Conservation (phyloP, 2,329 filamentous ascomycete species). For the Zasmidium angulare region DNA sequence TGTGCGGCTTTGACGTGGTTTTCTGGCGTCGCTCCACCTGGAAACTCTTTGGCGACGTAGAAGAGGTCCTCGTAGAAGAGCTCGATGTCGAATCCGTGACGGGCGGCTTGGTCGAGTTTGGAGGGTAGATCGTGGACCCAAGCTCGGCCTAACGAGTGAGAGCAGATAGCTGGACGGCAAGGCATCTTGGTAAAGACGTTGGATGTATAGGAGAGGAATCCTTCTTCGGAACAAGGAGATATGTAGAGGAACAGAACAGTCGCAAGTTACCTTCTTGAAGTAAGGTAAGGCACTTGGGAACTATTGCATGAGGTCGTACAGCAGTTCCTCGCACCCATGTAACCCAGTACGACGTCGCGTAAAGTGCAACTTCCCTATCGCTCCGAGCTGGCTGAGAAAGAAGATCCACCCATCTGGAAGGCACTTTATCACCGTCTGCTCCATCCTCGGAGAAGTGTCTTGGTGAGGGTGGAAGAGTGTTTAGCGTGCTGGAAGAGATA, state of each 20-base stretch:
- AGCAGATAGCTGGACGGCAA: slow-evolving; percentile 67
- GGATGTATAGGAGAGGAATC: neutral
- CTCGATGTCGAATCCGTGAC: slow-evolving; percentile 70
- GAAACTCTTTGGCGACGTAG: slow-evolving; percentile 54
- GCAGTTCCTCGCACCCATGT: neutral
- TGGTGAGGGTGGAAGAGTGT: too few species aligned
- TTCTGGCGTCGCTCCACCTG: slow-evolving; percentile 45
- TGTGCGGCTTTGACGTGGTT: slow-evolving; percentile 58
- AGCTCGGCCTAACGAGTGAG: slow-evolving; percentile 73
- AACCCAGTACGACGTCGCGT: slow-evolving; percentile 15
- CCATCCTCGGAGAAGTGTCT: too few species aligned
- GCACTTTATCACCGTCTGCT: neutral
- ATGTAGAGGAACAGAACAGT: neutral
- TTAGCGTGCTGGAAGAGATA: neutral
- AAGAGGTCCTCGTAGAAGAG: slow-evolving; percentile 76
- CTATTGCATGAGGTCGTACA: neutral
- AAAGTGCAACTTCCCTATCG: slow-evolving; percentile 7
- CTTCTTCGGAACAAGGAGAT: neutral
- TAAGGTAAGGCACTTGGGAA: neutral
- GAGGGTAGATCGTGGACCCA: slow-evolving; percentile 66
- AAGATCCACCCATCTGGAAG: slow-evolving; percentile 15
- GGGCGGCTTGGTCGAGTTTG: slow-evolving; percentile 68
- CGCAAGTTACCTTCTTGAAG: slow-evolving; percentile 8
- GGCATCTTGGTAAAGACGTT: slow-evolving; percentile 37
- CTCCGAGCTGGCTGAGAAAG: neutral